Conservation (phyloP, 192 early-diverging fungal species). For the Backusella luteola region DNA sequence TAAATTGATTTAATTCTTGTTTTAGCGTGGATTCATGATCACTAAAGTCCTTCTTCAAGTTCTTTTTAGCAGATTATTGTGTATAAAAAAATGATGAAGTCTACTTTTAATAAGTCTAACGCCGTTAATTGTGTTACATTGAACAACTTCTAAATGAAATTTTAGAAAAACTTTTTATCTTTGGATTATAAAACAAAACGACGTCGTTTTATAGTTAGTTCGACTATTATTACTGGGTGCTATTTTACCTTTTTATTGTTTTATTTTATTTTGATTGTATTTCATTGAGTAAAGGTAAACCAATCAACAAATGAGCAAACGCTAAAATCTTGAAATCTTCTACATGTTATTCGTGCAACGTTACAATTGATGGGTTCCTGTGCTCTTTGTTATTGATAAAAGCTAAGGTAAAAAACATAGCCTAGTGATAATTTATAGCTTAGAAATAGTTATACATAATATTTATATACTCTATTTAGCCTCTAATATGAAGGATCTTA, state of each 20-base stretch:
- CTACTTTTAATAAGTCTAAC: neutral
- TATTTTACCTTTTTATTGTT: neutral
- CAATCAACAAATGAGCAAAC: neutral
- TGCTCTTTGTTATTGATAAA: neutral
- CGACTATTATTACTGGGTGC: neutral
- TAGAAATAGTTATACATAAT: neutral
- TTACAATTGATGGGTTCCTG: neutral
- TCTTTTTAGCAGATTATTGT: slow-evolving; percentile 6
- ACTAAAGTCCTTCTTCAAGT: neutral
- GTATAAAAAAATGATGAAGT: neutral
- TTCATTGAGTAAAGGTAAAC: neutral
- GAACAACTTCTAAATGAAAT: neutral
- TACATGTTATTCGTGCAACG: neutral
- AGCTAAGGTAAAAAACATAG: neutral
- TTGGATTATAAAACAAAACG: neutral
- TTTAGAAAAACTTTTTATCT: neutral
- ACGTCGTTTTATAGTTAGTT: neutral
- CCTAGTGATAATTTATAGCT: neutral
- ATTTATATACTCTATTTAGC: neutral
- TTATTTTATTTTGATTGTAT: neutral
- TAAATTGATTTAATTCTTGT: neutral
- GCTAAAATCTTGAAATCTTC: neutral
- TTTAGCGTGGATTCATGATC: neutral
- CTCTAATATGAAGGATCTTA: neutral
- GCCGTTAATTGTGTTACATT: neutral